Percentiles rank a stretch among this genome's conserved stretches.
Evolutionary conservation across 345 rosid genomes (phyloP).

Genomic region (Anastatica hierochuntica): DNA sequence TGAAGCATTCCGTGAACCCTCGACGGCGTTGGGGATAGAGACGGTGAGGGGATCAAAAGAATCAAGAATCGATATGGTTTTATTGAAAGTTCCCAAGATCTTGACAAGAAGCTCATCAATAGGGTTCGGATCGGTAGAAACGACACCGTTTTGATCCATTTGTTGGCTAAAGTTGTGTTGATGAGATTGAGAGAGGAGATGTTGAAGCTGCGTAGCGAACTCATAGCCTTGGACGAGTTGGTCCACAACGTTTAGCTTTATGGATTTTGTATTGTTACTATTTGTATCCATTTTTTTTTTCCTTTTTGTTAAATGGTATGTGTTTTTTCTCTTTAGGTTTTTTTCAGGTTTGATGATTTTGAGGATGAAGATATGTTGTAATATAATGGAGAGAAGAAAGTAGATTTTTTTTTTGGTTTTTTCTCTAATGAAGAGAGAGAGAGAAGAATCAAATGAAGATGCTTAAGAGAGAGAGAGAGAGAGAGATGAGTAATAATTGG

Average conservation of each 20-base stretch:
- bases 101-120: conserved; percentile 29
- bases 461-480: too few relatives aligned
- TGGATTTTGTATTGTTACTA: conserved; percentile 11
- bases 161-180: neutral
- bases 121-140: neutral
- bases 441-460: too few relatives aligned
- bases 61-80: conserved; percentile 33
- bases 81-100: conserved; percentile 48
- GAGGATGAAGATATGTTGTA: neutral
- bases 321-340: too few relatives aligned
- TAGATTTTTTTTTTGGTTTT: neutral
- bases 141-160: too few relatives aligned
- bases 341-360: conserved; percentile 3
- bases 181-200: conserved; percentile 23
- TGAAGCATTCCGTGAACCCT: conserved; percentile 26
- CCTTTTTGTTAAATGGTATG: neutral
- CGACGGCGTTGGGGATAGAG: conserved; percentile 6
- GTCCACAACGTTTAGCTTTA: conserved; percentile 20
- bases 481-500: too few relatives aligned
- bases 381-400: conserved; percentile 4
- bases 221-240: conserved; percentile 44
- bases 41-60: conserved; percentile 14
- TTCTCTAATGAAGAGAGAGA: neutral
- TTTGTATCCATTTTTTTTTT: conserved; percentile 15
- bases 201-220: conserved; percentile 38